A percentile compares a stretch with the other conserved stretches of the same genome.
These are phyloP conservation scores for Paramarasmius palmivorus DNA, from an alignment of 1,284 basidiomycete species.

Conservation along the genomic window DNA sequence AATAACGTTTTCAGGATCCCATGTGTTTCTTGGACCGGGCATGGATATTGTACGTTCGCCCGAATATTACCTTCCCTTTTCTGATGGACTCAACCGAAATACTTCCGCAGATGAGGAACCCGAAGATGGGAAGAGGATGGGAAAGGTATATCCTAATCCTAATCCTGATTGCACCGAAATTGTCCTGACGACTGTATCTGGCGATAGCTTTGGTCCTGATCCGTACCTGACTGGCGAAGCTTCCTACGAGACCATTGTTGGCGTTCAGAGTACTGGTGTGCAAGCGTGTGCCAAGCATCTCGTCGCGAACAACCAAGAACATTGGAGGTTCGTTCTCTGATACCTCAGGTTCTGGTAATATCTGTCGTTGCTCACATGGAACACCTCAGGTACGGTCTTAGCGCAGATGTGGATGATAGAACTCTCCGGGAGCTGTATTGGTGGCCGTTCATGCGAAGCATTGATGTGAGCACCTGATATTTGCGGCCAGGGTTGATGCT, in stretches of 20 bases:
- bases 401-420: slow-evolving; percentile 62
- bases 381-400: slow-evolving; percentile 27
- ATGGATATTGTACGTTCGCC: slow-evolving; percentile 31
- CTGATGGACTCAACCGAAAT: not conserved
- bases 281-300: slow-evolving; percentile 68
- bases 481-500: not conserved
- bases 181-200: not conserved
- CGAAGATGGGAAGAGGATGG: slow-evolving; percentile 57
- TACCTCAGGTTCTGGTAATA: not conserved
- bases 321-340: slow-evolving; percentile 38
- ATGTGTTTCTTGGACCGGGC: slow-evolving; percentile 15
- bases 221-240: slow-evolving; percentile 69
- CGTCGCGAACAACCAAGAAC: slow-evolving; percentile 55
- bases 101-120: slow-evolving; percentile 18
- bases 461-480: slow-evolving; percentile 33
- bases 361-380: not conserved
- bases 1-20: slow-evolving; percentile 18
- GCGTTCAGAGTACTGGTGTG: slow-evolving; percentile 68
- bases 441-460: slow-evolving; percentile 53
- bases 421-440: slow-evolving; percentile 65
- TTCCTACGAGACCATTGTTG: slow-evolving; percentile 58
- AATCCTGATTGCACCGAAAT: not conserved
- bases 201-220: slow-evolving; percentile 55
- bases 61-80: not conserved
- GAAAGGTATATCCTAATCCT: slow-evolving; percentile 24